A percentile compares a stretch with the other conserved stretches of the same genome.
Evolutionary conservation across 257 asterid species (phyloP).

Genomic region (Nicotiana attenuata): DNA sequence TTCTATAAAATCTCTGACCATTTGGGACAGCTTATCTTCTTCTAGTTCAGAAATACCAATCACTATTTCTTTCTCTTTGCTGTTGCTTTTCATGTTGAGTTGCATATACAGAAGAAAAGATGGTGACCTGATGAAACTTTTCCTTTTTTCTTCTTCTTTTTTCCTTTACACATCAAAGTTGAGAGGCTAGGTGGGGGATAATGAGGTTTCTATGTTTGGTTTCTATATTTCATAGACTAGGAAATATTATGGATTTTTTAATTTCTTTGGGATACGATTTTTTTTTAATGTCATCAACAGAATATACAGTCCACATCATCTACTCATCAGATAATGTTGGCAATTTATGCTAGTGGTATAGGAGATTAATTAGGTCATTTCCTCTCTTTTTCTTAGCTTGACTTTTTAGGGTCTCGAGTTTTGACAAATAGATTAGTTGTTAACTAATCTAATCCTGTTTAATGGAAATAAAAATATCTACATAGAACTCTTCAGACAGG

Average conservation of each 20-base stretch:
- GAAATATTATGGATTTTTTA: not conserved
- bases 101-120: not conserved
- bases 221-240: not conserved
- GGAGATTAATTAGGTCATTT: not conserved
- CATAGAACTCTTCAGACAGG: not conserved
- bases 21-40: conserved; percentile 24
- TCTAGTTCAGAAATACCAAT: conserved; percentile 10
- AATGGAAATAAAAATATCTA: not conserved
- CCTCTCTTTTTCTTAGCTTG: conserved; percentile 1
- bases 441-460: not conserved
- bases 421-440: not conserved
- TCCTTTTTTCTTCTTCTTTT: not conserved
- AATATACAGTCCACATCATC: not conserved
- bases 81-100: not conserved
- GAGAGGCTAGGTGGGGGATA: too few relatives aligned
- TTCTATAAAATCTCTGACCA: conserved; percentile 30
- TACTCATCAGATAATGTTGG: not conserved
- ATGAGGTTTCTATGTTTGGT: not conserved
- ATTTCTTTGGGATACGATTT: not conserved
- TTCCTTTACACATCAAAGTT: not conserved
- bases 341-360: not conserved
- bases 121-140: not conserved
- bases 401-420: not conserved
- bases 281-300: not conserved
- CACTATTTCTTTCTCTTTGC: not conserved